These are phyloP conservation scores for Jasminum sambac DNA, from an alignment of 257 asterid species.

Conservation along the genomic window DNA sequence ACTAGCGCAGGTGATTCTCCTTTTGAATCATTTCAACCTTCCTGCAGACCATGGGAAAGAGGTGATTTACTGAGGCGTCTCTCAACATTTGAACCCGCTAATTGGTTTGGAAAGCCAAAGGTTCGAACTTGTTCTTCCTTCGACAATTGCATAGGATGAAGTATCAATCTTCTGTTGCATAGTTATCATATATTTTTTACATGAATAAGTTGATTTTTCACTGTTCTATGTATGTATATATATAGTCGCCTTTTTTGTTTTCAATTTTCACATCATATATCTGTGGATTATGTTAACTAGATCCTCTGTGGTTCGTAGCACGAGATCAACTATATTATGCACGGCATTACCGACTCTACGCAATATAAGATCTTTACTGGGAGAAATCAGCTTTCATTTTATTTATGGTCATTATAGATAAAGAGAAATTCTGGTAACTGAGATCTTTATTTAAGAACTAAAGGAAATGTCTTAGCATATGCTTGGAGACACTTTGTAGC, in stretches of 20 bases:
- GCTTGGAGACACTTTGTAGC: not conserved
- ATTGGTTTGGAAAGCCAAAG: constrained; percentile 98
- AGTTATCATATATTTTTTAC: constrained; percentile 5
- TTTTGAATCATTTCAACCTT: constrained; percentile 86
- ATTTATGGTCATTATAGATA: constrained; percentile 2
- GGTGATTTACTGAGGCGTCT: constrained; percentile 95
- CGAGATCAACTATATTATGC: constrained; percentile 13
- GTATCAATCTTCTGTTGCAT: constrained; percentile 13
- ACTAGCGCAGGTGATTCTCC: constrained; percentile 93
- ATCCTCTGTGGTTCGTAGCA: constrained; percentile 15
- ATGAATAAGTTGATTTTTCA: not conserved
- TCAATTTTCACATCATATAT: not conserved
- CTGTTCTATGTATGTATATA: not conserved
- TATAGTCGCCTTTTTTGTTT: not conserved
- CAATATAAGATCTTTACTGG: constrained; percentile 2
- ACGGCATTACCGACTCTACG: not conserved
- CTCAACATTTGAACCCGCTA: constrained; percentile 83
- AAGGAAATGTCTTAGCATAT: constrained; percentile 5
- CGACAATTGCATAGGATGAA: constrained; percentile 14
- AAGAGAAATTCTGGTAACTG: not conserved
- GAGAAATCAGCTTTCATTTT: not conserved
- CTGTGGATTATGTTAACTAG: not conserved
- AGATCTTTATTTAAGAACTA: constrained; percentile 8
- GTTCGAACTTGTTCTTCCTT: constrained; percentile 39
- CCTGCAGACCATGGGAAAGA: constrained; percentile 99